These are phyloP conservation scores for Huiozyma sinensis DNA, from an alignment of 805 yeast species.

Conservation along the genomic window DNA sequence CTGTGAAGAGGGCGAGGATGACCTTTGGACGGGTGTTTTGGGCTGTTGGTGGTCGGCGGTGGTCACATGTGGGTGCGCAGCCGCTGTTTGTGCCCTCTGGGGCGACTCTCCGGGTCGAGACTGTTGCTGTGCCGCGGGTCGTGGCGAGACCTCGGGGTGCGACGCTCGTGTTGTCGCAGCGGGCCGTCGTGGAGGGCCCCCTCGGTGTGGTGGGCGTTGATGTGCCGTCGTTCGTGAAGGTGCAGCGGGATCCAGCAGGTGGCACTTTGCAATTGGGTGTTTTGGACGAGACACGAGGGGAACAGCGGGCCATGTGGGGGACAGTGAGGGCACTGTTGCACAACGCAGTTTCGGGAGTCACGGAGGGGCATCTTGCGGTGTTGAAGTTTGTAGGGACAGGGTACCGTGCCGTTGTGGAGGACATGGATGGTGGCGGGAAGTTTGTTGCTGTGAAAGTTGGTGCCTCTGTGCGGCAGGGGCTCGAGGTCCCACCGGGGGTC, in stretches of 20 bases:
- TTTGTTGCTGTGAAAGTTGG: slow-evolving; percentile 78
- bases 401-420: slow-evolving; percentile 76
- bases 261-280: slow-evolving; percentile 45
- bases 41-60: slow-evolving; percentile 4
- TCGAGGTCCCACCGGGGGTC: slow-evolving; percentile 67
- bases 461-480: slow-evolving; percentile 67
- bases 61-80: slow-evolving; percentile 69
- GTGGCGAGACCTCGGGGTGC: slow-evolving; percentile 56
- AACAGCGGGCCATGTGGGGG: slow-evolving; percentile 92
- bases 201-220: slow-evolving; percentile 54
- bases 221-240: slow-evolving; percentile 53
- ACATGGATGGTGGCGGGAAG: slow-evolving; percentile 48
- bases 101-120: slow-evolving; percentile 35
- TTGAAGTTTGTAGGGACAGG: slow-evolving; percentile 94
- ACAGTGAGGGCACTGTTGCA: slow-evolving; percentile 71
- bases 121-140: slow-evolving; percentile 44
- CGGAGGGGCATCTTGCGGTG: slow-evolving; percentile 85
- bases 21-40: too few species aligned
- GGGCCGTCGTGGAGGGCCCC: slow-evolving; percentile 63
- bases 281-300: slow-evolving; percentile 41
- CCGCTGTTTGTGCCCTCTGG: slow-evolving; percentile 63
- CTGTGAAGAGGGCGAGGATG: too few species aligned
- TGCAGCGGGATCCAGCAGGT: slow-evolving; percentile 29
- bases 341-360: slow-evolving; percentile 76
- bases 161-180: slow-evolving; percentile 37